Conservation (phyloP, 2,329 filamentous ascomycete species). For the Lachnellula occidentalis region DNA sequence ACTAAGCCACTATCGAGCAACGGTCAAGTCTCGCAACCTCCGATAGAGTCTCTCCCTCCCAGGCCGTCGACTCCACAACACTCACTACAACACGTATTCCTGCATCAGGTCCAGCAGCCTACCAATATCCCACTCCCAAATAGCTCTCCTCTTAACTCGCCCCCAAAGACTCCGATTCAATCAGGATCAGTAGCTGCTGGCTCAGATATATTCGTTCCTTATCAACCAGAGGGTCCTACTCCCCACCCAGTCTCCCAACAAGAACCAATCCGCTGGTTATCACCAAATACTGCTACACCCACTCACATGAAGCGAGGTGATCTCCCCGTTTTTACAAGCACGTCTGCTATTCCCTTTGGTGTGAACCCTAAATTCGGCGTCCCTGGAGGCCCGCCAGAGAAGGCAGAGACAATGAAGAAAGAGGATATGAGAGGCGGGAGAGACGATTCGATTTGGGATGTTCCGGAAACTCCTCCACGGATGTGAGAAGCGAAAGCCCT, state of each 20-base stretch:
- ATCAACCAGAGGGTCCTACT: conserved; percentile 49
- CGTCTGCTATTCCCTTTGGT: conserved; percentile 29
- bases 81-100: conserved; percentile 8
- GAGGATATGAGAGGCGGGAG: conserved; percentile 5
- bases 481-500: conserved; percentile 3
- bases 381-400: neutral
- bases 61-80: conserved; percentile 17
- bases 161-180: neutral
- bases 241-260: conserved; percentile 35
- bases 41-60: conserved; percentile 5
- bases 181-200: conserved; percentile 8
- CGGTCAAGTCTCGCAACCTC: neutral
- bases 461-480: conserved; percentile 33
- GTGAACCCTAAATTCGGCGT: conserved; percentile 5
- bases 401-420: conserved; percentile 5
- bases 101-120: conserved; percentile 17
- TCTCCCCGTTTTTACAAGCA: conserved; percentile 30
- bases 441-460: conserved; percentile 28
- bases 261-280: conserved; percentile 46
- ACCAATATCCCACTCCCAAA: conserved; percentile 20
- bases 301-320: conserved; percentile 23
- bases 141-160: conserved; percentile 19
- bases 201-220: conserved; percentile 45
- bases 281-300: conserved; percentile 37
- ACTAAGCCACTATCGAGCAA: neutral